Conservation (phyloP, 441 rosid species). For the Dalechampia spathulata region DNA sequence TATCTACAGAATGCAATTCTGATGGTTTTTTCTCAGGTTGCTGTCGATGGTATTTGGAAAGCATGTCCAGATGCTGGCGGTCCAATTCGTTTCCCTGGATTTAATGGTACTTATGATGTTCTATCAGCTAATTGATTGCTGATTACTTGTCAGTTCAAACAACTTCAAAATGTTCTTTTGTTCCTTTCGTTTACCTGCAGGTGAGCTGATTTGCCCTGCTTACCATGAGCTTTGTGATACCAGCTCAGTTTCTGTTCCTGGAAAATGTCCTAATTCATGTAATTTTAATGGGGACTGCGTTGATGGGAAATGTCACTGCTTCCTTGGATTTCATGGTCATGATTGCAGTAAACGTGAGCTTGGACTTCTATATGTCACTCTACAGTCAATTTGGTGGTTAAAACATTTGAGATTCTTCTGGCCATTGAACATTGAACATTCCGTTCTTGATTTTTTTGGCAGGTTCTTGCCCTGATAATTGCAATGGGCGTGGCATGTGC, state of each 20-base stretch:
- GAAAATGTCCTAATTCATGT: constrained; percentile 77
- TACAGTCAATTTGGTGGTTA: too few relatives aligned
- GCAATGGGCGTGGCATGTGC: too few relatives aligned
- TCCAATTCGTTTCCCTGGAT: constrained; percentile 79
- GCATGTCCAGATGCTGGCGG: constrained; percentile 85
- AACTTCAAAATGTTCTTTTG: constrained; percentile 12
- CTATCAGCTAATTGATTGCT: constrained; percentile 5
- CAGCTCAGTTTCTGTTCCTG: constrained; percentile 42
- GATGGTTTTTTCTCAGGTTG: constrained; percentile 48
- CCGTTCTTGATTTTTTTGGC: too few relatives aligned
- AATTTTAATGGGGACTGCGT: constrained; percentile 87
- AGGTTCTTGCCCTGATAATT: too few relatives aligned
- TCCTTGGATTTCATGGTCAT: too few relatives aligned
- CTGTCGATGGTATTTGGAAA: constrained; percentile 96
- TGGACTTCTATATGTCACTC: too few relatives aligned
- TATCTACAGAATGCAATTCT: constrained; percentile 5
- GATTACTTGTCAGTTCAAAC: not conserved
- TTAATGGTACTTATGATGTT: constrained; percentile 53
- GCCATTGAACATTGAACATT: too few relatives aligned
- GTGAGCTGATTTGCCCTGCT: constrained; percentile 87
- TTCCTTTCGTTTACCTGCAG: constrained; percentile 31
- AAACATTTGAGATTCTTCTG: too few relatives aligned
- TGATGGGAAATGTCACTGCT: constrained; percentile 73
- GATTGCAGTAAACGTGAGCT: too few relatives aligned
- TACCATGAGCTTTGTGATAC: constrained; percentile 81